These are phyloP conservation scores for Exophiala calicioides DNA, from an alignment of 2,329 filamentous ascomycete genomes.

Conservation along the genomic window DNA sequence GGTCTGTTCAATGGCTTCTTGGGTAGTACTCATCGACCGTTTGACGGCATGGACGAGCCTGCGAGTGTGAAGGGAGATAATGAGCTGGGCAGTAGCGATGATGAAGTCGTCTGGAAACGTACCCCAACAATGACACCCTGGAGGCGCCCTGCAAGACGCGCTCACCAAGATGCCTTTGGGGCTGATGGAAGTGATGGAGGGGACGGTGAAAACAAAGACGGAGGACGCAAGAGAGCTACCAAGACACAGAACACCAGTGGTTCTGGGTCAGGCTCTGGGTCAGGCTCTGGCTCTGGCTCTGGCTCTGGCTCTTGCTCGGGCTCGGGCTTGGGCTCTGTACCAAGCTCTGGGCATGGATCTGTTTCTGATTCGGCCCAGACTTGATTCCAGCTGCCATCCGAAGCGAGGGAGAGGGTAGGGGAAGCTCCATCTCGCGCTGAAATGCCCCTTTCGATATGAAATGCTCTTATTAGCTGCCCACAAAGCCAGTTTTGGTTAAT, in stretches of 20 bases:
- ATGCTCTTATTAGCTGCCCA: too few species aligned
- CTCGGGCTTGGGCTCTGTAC: too few species aligned
- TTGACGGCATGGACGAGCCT: conserved; percentile 14
- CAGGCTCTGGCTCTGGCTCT: conserved; percentile 10
- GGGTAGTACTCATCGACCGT: conserved; percentile 28
- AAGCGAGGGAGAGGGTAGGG: too few species aligned
- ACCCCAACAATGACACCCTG: conserved; percentile 24
- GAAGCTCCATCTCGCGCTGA: too few species aligned
- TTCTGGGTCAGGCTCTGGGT: conserved; percentile 10
- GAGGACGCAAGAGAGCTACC: conserved; percentile 20
- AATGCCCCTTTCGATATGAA: too few species aligned
- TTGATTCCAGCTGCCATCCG: too few species aligned
- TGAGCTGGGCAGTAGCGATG: conserved; percentile 28
- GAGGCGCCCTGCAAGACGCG: conserved; percentile 29
- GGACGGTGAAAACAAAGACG: conserved; percentile 21
- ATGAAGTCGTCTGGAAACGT: conserved; percentile 31
- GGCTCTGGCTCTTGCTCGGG: conserved; percentile 17
- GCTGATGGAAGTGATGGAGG: conserved; percentile 17
- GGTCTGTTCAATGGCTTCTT: conserved; percentile 29
- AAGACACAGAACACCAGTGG: conserved; percentile 17
- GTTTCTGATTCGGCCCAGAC: neutral
- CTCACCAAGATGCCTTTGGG: conserved; percentile 29
- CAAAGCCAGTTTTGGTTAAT: too few species aligned
- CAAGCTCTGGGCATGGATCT: too few species aligned
- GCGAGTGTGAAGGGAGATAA: conserved; percentile 10